Evolutionary conservation across 31 red algal species (phyloP).

Genomic region (Porphyra umbilicalis): DNA sequence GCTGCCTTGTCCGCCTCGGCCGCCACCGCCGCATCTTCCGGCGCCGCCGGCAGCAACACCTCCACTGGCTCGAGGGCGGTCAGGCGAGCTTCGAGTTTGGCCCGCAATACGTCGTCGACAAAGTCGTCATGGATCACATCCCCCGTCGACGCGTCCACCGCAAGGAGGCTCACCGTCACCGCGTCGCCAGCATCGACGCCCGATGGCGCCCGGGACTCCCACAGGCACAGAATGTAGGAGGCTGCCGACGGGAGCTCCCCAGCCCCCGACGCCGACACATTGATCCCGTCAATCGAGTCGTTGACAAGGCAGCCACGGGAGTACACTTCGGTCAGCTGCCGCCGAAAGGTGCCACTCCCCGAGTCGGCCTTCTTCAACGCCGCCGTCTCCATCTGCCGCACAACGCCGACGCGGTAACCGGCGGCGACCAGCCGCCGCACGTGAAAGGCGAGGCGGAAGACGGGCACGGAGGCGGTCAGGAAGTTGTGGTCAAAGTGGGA

Average conservation of each 20-base stretch:
- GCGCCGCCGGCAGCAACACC: neutral
- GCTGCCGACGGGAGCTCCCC: neutral
- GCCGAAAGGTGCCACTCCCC: slow-evolving; percentile 27
- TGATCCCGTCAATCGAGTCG: neutral
- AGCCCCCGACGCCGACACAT: neutral
- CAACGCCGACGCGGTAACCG: slow-evolving; percentile 58
- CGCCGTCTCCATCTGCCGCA: slow-evolving; percentile 67
- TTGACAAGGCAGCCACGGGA: slow-evolving; percentile 19
- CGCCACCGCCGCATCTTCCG: neutral
- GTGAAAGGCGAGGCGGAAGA: slow-evolving; percentile 39
- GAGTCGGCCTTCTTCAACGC: slow-evolving; percentile 44
- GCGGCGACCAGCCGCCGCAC: slow-evolving; percentile 69
- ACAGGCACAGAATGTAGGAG: neutral
- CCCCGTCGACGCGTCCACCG: slow-evolving; percentile 61
- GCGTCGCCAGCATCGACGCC: neutral
- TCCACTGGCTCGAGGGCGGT: slow-evolving; percentile 33
- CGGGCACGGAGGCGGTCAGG: slow-evolving; percentile 53
- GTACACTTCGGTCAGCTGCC: slow-evolving; percentile 49
- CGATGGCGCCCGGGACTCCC: neutral
- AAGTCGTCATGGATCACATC: slow-evolving; percentile 56
- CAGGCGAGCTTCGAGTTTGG: slow-evolving; percentile 50
- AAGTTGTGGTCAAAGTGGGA: slow-evolving; percentile 76
- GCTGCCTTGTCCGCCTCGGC: no score
- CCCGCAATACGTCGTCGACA: slow-evolving; percentile 41
- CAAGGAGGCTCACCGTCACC: slow-evolving; percentile 18